Base-by-base conservation (phyloP, 2,329 filamentous ascomycete genomes). In the Ophiobolus disseminans region DNA sequence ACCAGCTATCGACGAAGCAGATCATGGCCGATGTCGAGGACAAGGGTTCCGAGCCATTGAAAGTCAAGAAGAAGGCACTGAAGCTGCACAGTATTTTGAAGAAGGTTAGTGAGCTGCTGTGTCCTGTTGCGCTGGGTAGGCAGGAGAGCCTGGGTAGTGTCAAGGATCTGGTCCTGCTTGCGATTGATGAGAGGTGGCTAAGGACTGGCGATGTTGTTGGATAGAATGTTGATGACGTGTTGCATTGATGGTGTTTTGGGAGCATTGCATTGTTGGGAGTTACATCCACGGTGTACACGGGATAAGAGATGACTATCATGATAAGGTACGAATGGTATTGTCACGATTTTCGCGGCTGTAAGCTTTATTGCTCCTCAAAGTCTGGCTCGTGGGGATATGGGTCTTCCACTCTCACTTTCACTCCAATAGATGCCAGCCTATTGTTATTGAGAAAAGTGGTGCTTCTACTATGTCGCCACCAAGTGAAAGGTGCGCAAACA, bases 81-180 rank as follows among this genome's bases (percentile, higher is more conserved):
- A 70, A 70, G 45, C 49, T 79, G 45, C 71, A 76, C 38, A 55
- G 62, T 37, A 59, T 72, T 1, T 52, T 79, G 49, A 49, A 68
- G 47, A 55, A 61, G 23, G 66, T 78, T 2, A 66, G 70, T 23
- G 63, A 65, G 39, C 38, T 75, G 45, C 50, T 80, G 16, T 73
- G 76, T 52, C 75, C 76, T 5, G 69, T 73, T 35, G 58, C 55
- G 16, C 47, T 74, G 42, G 59, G 58, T 1, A 43, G 40, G n/a
- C 43, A 57, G 20, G 66, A 45, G 4, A 36, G 55, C 1, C 14
- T 73, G 37, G 57, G 56, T 3, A 69, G 69, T 36, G 61, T 67
- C 11, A 66, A 63, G 58, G 70, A 73, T 48, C 46, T 74, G 52
- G 67, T 73, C 10, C 62, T 69, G 5, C 22, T 63, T 30, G 72